phyloP scores from a whole-genome alignment of 2,329 filamentous ascomycete genomes.

The Exserohilum turcica region DNA sequence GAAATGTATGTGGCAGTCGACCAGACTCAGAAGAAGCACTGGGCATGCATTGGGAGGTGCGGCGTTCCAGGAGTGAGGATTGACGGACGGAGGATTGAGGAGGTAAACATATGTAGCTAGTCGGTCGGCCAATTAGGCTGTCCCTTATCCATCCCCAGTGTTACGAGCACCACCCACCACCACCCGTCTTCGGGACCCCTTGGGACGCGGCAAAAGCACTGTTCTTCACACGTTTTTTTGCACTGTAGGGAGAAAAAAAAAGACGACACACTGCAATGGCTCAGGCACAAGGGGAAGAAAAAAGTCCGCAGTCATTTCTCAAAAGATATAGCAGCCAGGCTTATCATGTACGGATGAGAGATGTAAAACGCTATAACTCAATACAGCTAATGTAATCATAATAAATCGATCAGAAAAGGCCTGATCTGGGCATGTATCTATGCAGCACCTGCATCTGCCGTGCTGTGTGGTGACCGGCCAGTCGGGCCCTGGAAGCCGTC shows the following conservation, averaged over 20 bases:
- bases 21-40: constrained; percentile 27
- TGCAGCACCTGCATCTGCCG: constrained; percentile 14
- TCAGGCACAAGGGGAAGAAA: not conserved
- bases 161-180: constrained; percentile 43
- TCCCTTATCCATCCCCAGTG: constrained; percentile 36
- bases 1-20: constrained; percentile 20
- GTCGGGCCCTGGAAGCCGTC: constrained; percentile 45
- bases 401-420: constrained; percentile 3
- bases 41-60: constrained; percentile 34
- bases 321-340: not conserved
- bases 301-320: not conserved
- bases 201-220: not conserved
- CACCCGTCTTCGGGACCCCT: constrained; percentile 30
- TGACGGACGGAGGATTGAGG: constrained; percentile 35
- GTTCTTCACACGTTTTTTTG: not conserved
- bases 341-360: constrained; percentile 3
- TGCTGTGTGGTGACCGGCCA: constrained; percentile 24
- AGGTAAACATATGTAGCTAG: constrained; percentile 47
- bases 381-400: constrained; percentile 5
- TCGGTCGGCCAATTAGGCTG: constrained; percentile 46
- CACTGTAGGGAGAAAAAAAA: not conserved
- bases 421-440: constrained; percentile 11
- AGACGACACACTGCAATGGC: not conserved
- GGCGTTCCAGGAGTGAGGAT: constrained; percentile 26
- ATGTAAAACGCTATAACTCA: constrained; percentile 5